These are phyloP conservation scores for Gautieria morchelliformis DNA, from an alignment of 768 basidiomycete genomes.

Conservation along the genomic window DNA sequence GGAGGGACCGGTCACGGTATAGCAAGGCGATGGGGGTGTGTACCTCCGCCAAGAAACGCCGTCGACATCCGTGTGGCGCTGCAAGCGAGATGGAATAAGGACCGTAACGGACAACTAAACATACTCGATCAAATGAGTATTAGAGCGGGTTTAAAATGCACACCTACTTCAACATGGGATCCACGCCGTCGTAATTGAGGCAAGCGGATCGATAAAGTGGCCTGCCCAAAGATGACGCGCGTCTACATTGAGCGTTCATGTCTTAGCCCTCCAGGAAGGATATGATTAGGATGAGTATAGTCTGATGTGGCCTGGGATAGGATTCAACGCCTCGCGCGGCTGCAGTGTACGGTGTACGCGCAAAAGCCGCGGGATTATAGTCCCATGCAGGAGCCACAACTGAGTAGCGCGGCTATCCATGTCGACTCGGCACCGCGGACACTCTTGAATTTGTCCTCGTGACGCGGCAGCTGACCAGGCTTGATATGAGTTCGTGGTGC, in stretches of 20 bases:
- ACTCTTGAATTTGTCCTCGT: background rate
- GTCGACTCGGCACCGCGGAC: background rate
- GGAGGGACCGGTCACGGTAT: background rate
- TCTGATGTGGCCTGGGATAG: background rate
- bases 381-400: background rate
- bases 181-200: background rate
- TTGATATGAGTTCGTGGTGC: no score
- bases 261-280: background rate
- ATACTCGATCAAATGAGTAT: background rate
- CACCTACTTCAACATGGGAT: no score
- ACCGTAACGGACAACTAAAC: background rate
- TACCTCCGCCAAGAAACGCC: no score
- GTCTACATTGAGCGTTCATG: background rate
- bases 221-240: background rate
- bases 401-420: background rate
- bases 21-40: no score
- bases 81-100: background rate
- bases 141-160: background rate
- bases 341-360: no score
- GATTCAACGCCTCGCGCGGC: background rate
- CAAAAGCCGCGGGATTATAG: background rate
- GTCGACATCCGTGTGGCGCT: background rate
- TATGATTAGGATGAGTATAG: background rate
- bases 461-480: no score
- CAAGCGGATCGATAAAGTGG: background rate